phyloP scores from a whole-genome alignment of 306 rosid genomes.

The Prinsepia uniflora region DNA sequence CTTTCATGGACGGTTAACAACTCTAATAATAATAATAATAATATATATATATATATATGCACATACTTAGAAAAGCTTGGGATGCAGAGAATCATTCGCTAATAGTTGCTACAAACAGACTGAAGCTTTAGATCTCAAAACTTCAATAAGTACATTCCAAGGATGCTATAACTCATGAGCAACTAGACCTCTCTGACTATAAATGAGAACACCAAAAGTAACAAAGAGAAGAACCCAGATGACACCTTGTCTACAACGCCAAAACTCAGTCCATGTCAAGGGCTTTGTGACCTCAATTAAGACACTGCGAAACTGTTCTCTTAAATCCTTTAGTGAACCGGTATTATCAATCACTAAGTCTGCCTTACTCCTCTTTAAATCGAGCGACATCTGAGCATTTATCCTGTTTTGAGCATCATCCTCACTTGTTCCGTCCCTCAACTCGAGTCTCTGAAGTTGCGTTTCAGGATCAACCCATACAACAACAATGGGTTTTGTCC shows the following conservation, averaged over 20 bases:
- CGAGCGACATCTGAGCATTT: constrained; percentile 75
- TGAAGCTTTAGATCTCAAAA: constrained; percentile 12
- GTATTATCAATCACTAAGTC: constrained; percentile 69
- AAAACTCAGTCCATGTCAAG: constrained; percentile 65
- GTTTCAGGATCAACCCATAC: constrained; percentile 88
- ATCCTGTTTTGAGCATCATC: constrained; percentile 66
- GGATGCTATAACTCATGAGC: constrained; percentile 22
- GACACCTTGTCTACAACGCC: constrained; percentile 68
- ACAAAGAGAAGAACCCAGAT: constrained; percentile 37
- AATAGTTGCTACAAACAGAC: background rate
- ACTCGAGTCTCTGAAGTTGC: constrained; percentile 63
- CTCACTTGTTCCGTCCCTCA: constrained; percentile 52
- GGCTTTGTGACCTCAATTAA: constrained; percentile 53
- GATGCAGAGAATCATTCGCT: background rate
- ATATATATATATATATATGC: too few species aligned
- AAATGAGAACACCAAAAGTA: constrained; percentile 36
- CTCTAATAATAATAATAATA: too few species aligned
- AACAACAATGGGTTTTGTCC: constrained; percentile 73
- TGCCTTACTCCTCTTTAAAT: constrained; percentile 55
- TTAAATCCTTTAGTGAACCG: constrained; percentile 68
- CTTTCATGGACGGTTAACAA: too few species aligned
- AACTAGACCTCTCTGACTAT: constrained; percentile 28
- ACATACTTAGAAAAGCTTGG: background rate
- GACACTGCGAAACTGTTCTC: constrained; percentile 48
- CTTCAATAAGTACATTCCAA: constrained; percentile 6